Evolutionary conservation across 208 protist genomes (phyloP).

Genomic region (Tritrichomonas foetus): DNA sequence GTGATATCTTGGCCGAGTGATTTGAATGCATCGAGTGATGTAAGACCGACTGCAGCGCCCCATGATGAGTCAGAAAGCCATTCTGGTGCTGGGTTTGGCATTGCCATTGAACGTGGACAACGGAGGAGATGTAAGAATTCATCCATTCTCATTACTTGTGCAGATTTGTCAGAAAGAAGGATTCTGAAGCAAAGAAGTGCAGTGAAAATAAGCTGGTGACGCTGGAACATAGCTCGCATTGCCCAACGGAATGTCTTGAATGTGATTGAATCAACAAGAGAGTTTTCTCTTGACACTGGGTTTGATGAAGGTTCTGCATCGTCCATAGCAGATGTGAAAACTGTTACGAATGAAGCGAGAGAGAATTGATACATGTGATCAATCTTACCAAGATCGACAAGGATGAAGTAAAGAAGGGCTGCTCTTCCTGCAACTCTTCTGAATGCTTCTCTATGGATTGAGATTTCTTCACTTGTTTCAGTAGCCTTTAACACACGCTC

Average conservation of each 20-base stretch:
- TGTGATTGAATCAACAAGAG: constrained; percentile 1
- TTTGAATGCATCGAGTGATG: constrained; percentile 60
- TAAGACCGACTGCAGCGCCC: constrained; percentile 54
- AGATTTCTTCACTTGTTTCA: constrained; percentile 85
- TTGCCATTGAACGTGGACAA: not conserved
- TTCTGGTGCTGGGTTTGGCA: constrained; percentile 59
- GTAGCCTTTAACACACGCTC: constrained; percentile 64
- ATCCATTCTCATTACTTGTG: not conserved
- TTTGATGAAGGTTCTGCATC: constrained; percentile 52
- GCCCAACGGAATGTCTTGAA: constrained; percentile 67
- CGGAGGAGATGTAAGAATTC: constrained; percentile 20
- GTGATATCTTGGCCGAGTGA: constrained; percentile 63
- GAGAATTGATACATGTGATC: constrained; percentile 99
- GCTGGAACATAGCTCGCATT: constrained; percentile 92
- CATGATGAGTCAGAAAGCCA: constrained; percentile 62
- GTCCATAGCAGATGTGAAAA: constrained; percentile 68
- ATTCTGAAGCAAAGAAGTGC: constrained; percentile 84
- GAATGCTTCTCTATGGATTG: constrained; percentile 85
- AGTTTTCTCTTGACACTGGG: not conserved
- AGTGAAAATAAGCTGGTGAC: constrained; percentile 95
- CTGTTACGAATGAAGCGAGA: constrained; percentile 86
- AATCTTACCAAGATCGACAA: constrained; percentile 84
- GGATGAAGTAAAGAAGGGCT: constrained; percentile 92
- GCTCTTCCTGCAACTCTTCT: constrained; percentile 80
- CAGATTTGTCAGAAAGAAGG: constrained; percentile 55